Evolutionary conservation across 1,139 yeast species (phyloP).

Genomic region (Blastobotrys elegans): DNA sequence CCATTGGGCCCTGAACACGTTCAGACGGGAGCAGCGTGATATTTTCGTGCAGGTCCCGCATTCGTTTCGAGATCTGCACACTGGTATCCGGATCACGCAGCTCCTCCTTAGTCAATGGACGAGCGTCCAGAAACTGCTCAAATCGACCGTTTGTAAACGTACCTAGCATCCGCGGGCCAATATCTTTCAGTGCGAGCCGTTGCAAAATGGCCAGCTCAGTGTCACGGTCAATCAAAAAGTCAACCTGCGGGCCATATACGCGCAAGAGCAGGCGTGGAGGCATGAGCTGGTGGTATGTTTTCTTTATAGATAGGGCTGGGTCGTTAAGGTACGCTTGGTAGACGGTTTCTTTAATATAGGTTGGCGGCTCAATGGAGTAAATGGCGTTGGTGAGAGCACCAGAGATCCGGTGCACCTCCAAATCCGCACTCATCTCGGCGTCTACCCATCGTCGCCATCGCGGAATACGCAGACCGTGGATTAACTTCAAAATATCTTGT

Average conservation of each 20-base stretch:
- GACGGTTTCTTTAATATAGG: constrained; percentile 29
- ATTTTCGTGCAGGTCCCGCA: constrained; percentile 88
- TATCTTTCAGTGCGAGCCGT: constrained; percentile 67
- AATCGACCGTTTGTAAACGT: constrained; percentile 87
- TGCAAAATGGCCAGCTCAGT: constrained; percentile 68
- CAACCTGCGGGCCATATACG: constrained; percentile 89
- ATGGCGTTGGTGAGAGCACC: constrained; percentile 95
- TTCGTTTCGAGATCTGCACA: constrained; percentile 86
- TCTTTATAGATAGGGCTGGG: constrained; percentile 13
- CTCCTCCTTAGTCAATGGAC: constrained; percentile 66
- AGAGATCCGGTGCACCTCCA: constrained; percentile 61
- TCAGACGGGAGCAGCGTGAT: constrained; percentile 58
- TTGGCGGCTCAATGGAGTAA: constrained; percentile 51
- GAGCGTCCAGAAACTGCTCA: constrained; percentile 82
- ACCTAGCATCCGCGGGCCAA: constrained; percentile 87
- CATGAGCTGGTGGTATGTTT: constrained; percentile 30
- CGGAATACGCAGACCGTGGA: constrained; percentile 60
- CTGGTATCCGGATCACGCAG: constrained; percentile 72
- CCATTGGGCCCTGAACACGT: constrained; percentile 51
- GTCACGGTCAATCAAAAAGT: constrained; percentile 79
- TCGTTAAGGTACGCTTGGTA: constrained; percentile 20
- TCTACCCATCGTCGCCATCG: constrained; percentile 60
- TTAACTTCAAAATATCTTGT: constrained; percentile 66
- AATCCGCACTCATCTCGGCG: constrained; percentile 33
- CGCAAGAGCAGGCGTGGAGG: constrained; percentile 58